These are phyloP conservation scores for Ceratocystis lukuohia DNA, from an alignment of 2,329 filamentous ascomycete species.

Conservation along the genomic window DNA sequence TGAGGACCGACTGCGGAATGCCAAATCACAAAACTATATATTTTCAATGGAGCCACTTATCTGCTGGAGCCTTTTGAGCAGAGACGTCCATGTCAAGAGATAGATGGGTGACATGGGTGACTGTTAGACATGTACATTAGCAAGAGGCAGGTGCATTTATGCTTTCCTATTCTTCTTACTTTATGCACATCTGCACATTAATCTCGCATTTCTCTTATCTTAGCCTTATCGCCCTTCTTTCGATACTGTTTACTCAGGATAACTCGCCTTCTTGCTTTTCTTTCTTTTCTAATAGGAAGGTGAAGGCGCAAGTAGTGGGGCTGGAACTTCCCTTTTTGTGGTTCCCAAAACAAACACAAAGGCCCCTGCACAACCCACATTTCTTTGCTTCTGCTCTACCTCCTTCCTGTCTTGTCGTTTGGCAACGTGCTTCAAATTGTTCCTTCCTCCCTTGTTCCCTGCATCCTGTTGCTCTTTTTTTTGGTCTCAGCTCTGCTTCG, in stretches of 20 bases:
- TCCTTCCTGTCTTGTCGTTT: slow-evolving; percentile 6
- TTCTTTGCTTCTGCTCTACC: neutral
- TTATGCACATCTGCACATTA: too few relatives aligned
- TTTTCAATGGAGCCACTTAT: too few relatives aligned
- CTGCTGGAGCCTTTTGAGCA: too few relatives aligned
- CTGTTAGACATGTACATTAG: too few relatives aligned
- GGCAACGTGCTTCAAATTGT: neutral
- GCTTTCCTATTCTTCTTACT: too few relatives aligned
- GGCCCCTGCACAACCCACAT: neutral
- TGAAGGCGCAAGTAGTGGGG: slow-evolving; percentile 9
- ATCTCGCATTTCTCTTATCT: too few relatives aligned
- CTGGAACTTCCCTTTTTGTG: slow-evolving; percentile 17
- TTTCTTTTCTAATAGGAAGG: neutral
- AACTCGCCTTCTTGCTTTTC: neutral
- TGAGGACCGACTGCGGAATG: too few relatives aligned
- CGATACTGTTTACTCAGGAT: too few relatives aligned
- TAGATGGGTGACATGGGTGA: too few relatives aligned
- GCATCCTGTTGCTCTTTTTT: neutral
- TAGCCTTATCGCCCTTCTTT: neutral
- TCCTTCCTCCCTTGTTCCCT: neutral
- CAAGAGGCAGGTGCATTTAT: too few relatives aligned
- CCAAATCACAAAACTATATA: too few relatives aligned
- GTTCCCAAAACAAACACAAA: neutral
- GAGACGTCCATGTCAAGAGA: too few relatives aligned
- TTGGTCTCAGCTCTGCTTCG: neutral